These are phyloP conservation scores for Logfia minima DNA, from an alignment of 129 eudicot genomes.

Conservation along the genomic window DNA sequence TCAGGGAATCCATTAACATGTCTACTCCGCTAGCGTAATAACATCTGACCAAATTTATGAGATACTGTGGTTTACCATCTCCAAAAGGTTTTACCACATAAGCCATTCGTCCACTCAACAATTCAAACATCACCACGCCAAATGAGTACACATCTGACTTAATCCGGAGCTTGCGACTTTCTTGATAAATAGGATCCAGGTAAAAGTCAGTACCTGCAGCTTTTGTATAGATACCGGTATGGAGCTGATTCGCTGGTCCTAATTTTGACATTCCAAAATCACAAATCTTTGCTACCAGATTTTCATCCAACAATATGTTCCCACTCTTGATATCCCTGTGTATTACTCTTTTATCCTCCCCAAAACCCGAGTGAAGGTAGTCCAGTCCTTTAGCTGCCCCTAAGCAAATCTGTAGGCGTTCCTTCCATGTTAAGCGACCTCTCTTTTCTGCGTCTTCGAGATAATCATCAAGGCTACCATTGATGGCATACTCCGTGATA, in stretches of 20 bases:
- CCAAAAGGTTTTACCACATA: not conserved
- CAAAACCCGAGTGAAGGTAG: not conserved
- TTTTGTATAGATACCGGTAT: not conserved
- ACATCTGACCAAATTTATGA: not conserved
- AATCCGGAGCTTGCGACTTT: not conserved
- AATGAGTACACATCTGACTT: not conserved
- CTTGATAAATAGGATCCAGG: not conserved
- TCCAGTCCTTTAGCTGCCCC: not conserved
- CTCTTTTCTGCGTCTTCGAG: not conserved
- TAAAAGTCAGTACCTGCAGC: not conserved
- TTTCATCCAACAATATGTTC: not conserved
- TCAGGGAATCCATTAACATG: not conserved
- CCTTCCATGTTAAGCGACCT: not conserved
- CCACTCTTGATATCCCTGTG: conserved; percentile 4
- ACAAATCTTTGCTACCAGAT: not conserved
- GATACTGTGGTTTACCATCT: not conserved
- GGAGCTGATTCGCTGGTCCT: not conserved
- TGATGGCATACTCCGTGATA: not conserved
- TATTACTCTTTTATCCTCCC: not conserved
- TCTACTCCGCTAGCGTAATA: not conserved
- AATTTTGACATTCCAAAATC: conserved; percentile 4
- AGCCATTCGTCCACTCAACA: not conserved
- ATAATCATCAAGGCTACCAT: conserved; percentile 1
- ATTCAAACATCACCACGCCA: not conserved
- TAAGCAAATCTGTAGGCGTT: conserved; percentile 1